A percentile compares a stretch with the other conserved stretches of the same genome.
Conservation (phyloP, 805 yeast species). For the Candida arabinofermentans region DNA sequence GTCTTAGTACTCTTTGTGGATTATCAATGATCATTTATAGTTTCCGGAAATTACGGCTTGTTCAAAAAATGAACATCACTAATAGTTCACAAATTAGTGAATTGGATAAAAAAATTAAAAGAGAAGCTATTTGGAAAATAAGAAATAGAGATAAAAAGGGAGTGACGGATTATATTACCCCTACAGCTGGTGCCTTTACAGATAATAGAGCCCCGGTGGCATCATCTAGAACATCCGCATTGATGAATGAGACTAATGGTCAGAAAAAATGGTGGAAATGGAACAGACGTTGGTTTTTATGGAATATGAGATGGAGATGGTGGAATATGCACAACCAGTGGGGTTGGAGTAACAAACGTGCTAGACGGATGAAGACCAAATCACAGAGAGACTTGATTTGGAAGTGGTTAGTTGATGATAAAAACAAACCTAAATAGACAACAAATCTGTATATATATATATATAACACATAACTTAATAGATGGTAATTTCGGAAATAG, state of each 20-base stretch:
- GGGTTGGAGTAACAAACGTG: background rate
- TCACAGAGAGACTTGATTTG: constrained; percentile 43
- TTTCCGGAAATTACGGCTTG: constrained; percentile 52
- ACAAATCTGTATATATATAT: too few relatives aligned
- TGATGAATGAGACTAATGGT: too few relatives aligned
- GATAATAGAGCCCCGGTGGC: background rate
- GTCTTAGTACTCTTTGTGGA: constrained; percentile 50
- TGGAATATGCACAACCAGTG: background rate
- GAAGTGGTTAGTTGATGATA: constrained; percentile 53
- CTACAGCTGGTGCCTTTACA: background rate
- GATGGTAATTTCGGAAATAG: too few relatives aligned
- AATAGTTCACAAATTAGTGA: constrained; percentile 27
- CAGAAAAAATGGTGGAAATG: background rate
- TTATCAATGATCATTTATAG: constrained; percentile 49
- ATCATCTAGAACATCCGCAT: too few relatives aligned
- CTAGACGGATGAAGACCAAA: constrained; percentile 3
- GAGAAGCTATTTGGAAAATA: constrained; percentile 4
- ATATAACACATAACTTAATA: too few relatives aligned
- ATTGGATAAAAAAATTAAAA: constrained; percentile 23
- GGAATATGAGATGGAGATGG: background rate
- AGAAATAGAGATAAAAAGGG: constrained; percentile 18
- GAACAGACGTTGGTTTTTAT: background rate
- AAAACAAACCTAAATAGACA: constrained; percentile 9
- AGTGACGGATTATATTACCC: constrained; percentile 8
- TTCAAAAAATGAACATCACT: constrained; percentile 66